Evolutionary conservation across 169 alveolate species (phyloP).

Genomic region (Eimeria zaria): DNA sequence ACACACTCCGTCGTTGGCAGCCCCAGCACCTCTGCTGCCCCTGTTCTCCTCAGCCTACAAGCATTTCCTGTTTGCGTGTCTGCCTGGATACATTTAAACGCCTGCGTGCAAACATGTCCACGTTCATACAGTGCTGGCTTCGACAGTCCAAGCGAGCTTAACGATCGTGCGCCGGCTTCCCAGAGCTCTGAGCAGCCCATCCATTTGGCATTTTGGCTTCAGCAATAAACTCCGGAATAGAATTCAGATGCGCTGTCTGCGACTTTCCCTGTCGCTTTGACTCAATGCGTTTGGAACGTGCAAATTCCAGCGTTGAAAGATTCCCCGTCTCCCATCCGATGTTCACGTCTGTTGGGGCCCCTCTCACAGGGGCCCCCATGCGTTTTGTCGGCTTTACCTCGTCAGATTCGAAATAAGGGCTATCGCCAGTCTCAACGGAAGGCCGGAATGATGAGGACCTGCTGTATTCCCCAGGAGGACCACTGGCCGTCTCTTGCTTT

Average conservation of each 20-base stretch:
- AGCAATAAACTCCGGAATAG: conserved; percentile 71
- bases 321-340: conserved; percentile 33
- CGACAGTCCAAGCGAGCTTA: not conserved
- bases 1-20: not conserved
- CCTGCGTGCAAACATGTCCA: not conserved
- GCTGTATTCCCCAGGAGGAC: conserved; percentile 39
- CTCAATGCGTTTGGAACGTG: conserved; percentile 44
- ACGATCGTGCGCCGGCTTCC: conserved; percentile 22
- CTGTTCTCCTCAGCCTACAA: not conserved
- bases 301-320: conserved; percentile 52
- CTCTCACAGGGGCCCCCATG: conserved; percentile 58
- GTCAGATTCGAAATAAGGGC: conserved; percentile 62
- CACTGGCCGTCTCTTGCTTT: conserved; percentile 7
- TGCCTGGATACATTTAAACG: not conserved
- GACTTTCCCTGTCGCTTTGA: conserved; percentile 49
- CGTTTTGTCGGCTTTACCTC: conserved; percentile 66
- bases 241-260: not conserved
- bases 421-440: conserved; percentile 61
- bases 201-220: conserved; percentile 63
- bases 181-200: conserved; percentile 23
- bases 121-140: not conserved
- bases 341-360: conserved; percentile 49
- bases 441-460: conserved; percentile 68
- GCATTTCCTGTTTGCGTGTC: not conserved
- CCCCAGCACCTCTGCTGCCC: not conserved